Evolutionary conservation across 192 early-diverging fungal species (phyloP), one percentile per base, ranked within the genome.

Genomic region (Umbelopsis vinacea): DNA sequence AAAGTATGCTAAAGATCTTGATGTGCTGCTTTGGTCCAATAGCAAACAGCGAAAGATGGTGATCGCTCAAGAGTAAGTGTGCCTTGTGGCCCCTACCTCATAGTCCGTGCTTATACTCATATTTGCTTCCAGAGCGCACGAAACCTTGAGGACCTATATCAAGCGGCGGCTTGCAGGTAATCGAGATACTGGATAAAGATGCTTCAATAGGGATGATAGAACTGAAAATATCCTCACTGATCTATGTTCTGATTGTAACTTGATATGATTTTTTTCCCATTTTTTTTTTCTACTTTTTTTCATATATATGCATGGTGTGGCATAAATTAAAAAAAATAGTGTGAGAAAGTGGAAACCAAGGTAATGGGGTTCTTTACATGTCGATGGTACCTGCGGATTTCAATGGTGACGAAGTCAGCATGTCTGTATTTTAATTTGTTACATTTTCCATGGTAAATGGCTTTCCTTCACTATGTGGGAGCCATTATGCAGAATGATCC

Each of bases 1-100:
- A 45, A 79, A 90, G n/a, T 92, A 93, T 77, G 93, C 95, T 1
- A 84, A 86, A 72, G 89, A 93, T 19, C 79, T 92, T 10, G 90
- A 88, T 6, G 91, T 90, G 12, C 79, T 96, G 4, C 74, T 94
- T 46, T 98, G 95, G 95, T 83, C 85, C 22, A 92, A 85, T 69
- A 83, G 80, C 26, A 87, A 90, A 55, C 88, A 88, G 29, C 73
- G 85, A 9, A 88, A 93, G 77, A 72, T 98, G 63, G 88, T 90
- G 9, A 90, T 97, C 14, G 88, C 90, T 3, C 79, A 83, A 46
- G 93, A 47, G 79, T 80, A 80, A 68, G 79, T 74, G 68, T 78
- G 52, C 22, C 22, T 70, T 29, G 29, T 29, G 29, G 29, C 29
- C 29, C 3, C 29, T 3, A 29, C 3, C 29, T 29, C 1, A 29